Evolutionary conservation across 179 eudicot species (phyloP).

Genomic region (Vitellaria paradoxa): DNA sequence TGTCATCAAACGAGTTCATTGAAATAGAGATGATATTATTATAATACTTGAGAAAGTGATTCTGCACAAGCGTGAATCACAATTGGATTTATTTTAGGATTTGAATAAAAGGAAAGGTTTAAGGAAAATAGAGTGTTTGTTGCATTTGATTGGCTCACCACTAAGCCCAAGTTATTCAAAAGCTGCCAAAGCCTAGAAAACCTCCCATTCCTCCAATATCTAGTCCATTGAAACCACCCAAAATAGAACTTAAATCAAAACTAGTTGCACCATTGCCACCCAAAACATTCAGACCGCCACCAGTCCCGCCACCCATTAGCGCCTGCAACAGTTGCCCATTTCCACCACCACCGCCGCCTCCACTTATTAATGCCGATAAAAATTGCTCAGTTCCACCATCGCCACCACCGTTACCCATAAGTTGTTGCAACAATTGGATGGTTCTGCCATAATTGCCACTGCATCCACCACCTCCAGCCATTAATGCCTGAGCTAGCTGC

Average conservation of each 20-base stretch:
- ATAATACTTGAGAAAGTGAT: no score
- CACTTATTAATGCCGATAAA: conserved; percentile 8
- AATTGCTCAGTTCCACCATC: neutral
- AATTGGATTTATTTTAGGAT: no score
- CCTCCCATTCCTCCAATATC: neutral
- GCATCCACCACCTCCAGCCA: neutral
- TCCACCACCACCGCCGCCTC: neutral
- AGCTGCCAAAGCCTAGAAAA: no score
- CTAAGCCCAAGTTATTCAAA: no score
- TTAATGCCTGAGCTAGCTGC: neutral
- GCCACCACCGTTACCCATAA: neutral
- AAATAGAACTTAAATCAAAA: conserved; percentile 4
- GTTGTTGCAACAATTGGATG: no score
- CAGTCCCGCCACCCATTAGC: neutral
- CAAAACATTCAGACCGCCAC: neutral
- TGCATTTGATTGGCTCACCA: no score
- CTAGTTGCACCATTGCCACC: neutral
- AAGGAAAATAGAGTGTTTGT: no score
- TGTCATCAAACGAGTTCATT: no score
- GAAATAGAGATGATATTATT: no score
- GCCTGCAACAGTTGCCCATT: conserved; percentile 1
- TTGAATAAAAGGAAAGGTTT: no score
- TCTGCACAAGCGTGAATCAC: no score
- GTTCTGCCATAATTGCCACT: neutral
- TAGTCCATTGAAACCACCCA: neutral